Base-by-base conservation (phyloP, 2,329 filamentous ascomycete genomes). In the Ophiostoma quercus region DNA sequence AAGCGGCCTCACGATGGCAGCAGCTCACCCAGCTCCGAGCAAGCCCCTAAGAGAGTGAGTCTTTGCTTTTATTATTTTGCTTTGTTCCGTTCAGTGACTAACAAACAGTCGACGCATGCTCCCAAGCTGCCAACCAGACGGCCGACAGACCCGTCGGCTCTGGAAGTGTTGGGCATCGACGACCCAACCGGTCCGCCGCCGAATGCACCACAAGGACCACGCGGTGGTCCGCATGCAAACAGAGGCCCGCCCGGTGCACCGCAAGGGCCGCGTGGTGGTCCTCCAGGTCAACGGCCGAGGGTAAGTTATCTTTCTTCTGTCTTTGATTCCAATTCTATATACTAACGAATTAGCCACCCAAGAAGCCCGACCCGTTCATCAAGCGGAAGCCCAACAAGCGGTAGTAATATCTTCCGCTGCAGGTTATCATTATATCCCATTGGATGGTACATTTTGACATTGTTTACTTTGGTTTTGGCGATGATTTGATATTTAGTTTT, bases 111-210 rank as follows among this genome's bases (percentile, higher is more conserved):
- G 32, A 67, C 51, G 43, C 3, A 65, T 7, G 70, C 60, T 60
- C 68, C 69, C 29, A 76, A 72, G 67, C 72, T 73, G 14, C 73
- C 75, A 5, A 25, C 6, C 29, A 73, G 71, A 34, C 75, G 76
- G 62, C 75, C 78, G 9, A 77, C 74, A 9, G 84, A 86, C 69
- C 84, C 84, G 1, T 84, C 84, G 1, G 84, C 83, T 22, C 83
- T 85, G 82, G 80, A 83, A 70, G 81, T 83, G 25, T 77, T 85
- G 65, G 83, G 83, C 7, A 76, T 86, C 72, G 41, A 51, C 67
- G 67, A 66, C 43, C 78, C 75, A 79, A 60, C 69, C 29, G 72
- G 73, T 65, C 71, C 75, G 41, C 62, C 37, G 8, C 37, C 34
- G n/a, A 37, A 37, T 25, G 65, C 54, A 63, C 71, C 34, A 67